phyloP scores from a whole-genome alignment of 2,329 filamentous ascomycete species.

The Lachnellula subtilissima region DNA sequence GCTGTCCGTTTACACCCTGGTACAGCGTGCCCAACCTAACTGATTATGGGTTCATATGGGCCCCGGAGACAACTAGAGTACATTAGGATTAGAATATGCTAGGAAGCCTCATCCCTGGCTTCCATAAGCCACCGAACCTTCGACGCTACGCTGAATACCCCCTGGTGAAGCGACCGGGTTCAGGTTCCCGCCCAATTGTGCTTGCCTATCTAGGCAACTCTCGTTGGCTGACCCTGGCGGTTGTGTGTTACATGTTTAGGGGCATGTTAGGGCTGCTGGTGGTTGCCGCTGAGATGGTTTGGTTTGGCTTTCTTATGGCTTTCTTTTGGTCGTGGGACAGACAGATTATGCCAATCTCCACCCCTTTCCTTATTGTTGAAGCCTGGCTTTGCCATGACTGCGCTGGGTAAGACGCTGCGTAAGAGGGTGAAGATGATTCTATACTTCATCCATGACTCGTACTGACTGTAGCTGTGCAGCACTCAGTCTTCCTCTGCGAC shows the following conservation, averaged over 20 bases:
- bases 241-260: not conserved
- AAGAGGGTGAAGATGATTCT: not conserved
- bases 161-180: not conserved
- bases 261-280: not conserved
- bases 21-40: not conserved
- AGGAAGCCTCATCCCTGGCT: conserved; percentile 10
- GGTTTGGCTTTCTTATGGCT: not conserved
- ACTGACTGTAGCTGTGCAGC: not conserved
- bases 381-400: not conserved
- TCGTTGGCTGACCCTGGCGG: not conserved
- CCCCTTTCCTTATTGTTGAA: not conserved
- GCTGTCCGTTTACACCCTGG: conserved; percentile 15
- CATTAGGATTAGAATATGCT: not conserved
- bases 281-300: not conserved
- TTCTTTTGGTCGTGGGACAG: not conserved
- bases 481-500: not conserved
- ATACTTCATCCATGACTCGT: not conserved
- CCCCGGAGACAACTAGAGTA: not conserved
- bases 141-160: not conserved
- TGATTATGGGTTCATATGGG: not conserved
- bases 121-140: conserved; percentile 6
- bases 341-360: not conserved
- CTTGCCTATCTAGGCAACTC: not conserved
- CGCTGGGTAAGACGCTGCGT: not conserved
- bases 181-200: not conserved